Base-by-base conservation (phyloP, 768 basidiomycete genomes). In the Boletus fagicola region DNA sequence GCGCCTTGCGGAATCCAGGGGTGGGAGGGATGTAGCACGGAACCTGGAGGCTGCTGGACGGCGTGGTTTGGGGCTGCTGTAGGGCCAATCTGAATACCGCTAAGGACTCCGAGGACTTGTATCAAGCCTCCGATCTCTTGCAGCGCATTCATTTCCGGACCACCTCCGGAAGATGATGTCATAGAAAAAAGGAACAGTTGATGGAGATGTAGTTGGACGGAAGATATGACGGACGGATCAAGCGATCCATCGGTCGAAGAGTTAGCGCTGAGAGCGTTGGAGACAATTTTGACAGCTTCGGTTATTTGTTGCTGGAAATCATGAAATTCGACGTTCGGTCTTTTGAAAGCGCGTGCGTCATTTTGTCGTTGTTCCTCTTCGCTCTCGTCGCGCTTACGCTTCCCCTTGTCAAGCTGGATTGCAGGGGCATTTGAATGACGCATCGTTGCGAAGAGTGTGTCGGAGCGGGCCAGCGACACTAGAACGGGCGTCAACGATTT, bases 71-170 rank as follows among this genome's bases (percentile, higher is more conserved):
- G 57, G 8, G 80, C 75, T 44, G 66, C 49, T 30, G 76, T 61
- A 18, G 76, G 70, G 11, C 74, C 78, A 51, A 92, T 91, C 63
- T 84, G 87, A 43, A 90, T 85, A 2, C 86, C 88, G 59, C 85
- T 88, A 57, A 92, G 80, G 35, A 92, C 86, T 20, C 89, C 89
- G 44, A 92, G 80, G 60, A 91, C 87, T 64, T 92, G 90, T 55
- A 92, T 88, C 51, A 92, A 77, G n/a, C 87, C 88, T 43, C 85
- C 82, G 40, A 92, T 82, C 70, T 92, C 90, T 67, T 89, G 88
- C 1, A 92, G 73, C 0, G 78, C 75, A 54, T 81, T 79, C 74
- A 80, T 82, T 51, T 80, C 80, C 48, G 67, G 74, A 31, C 81
- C 84, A 28, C 78, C 78, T 28, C 75, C 71, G 7, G 81, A 72